Evolutionary conservation across 2,329 filamentous ascomycete genomes (phyloP).

Genomic region (Colletotrichum lentis): DNA sequence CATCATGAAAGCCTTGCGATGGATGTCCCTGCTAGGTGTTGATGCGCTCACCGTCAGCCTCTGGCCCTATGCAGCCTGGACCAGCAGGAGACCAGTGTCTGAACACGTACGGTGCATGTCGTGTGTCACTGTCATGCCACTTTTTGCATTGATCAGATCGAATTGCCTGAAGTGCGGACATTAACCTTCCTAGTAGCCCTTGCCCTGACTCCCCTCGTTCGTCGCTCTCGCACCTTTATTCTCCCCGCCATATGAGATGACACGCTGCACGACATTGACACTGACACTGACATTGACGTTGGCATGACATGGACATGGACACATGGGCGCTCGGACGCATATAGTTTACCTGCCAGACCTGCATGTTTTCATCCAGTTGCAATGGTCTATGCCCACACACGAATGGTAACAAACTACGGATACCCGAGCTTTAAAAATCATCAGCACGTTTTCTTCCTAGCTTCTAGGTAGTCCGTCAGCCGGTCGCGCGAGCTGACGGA

Average conservation of each 20-base stretch:
- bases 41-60: constrained; percentile 22
- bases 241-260: constrained; percentile 22
- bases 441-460: constrained; percentile 20
- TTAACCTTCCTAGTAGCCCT: neutral
- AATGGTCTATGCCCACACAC: constrained; percentile 6
- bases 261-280: constrained; percentile 23
- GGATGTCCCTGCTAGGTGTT: constrained; percentile 27
- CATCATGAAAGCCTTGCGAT: constrained; percentile 21
- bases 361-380: constrained; percentile 17
- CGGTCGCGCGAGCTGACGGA: constrained; percentile 4
- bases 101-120: neutral
- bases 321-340: constrained; percentile 19
- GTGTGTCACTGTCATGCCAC: neutral
- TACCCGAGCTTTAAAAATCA: constrained; percentile 9
- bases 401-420: constrained; percentile 1
- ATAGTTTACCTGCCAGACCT: constrained; percentile 21
- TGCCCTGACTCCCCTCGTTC: too few species aligned
- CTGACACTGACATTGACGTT: too few species aligned
- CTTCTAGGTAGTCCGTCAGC: neutral
- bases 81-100: constrained; percentile 14
- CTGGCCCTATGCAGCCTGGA: constrained; percentile 1
- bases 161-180: constrained; percentile 12
- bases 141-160: neutral
- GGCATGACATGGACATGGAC: neutral
- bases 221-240: neutral